Percentiles rank a stretch among this genome's conserved stretches.
These are phyloP conservation scores for Neurospora discreta DNA, from an alignment of 495 filamentous ascomycete genomes.

Conservation along the genomic window DNA sequence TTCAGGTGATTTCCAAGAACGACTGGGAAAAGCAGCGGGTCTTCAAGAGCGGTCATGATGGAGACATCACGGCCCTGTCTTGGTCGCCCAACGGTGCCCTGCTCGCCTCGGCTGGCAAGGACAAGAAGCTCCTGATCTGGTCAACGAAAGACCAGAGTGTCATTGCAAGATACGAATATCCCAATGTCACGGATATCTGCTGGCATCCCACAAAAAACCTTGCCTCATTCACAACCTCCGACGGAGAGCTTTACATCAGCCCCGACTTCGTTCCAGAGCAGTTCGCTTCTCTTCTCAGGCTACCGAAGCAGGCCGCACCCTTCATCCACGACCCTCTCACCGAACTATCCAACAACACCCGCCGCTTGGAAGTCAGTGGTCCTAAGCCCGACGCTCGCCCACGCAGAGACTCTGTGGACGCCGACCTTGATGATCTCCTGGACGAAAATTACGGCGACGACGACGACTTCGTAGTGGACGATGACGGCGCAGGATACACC, in stretches of 20 bases:
- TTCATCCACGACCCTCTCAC: conserved; percentile 71
- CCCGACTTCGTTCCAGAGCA: conserved; percentile 64
- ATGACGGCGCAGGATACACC: conserved; percentile 87
- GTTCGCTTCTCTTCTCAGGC: conserved; percentile 45
- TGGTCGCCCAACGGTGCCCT: conserved; percentile 95
- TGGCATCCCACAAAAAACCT: conserved; percentile 91
- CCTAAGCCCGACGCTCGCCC: conserved; percentile 35
- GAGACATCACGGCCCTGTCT: conserved; percentile 73
- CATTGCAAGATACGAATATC: conserved; percentile 58
- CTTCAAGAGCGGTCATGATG: conserved; percentile 69
- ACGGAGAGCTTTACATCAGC: conserved; percentile 86
- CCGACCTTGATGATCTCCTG: conserved; percentile 41
- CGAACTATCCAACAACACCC: conserved; percentile 57
- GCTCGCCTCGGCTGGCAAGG: conserved; percentile 68
- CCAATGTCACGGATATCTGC: conserved; percentile 68
- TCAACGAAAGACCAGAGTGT: conserved; percentile 77
- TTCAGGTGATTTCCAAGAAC: conserved; percentile 72
- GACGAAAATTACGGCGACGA: conserved; percentile 51
- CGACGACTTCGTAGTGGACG: conserved; percentile 84
- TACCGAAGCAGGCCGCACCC: conserved; percentile 59
- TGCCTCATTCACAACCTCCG: conserved; percentile 77
- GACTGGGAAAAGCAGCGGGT: conserved; percentile 76
- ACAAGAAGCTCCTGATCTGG: conserved; percentile 80
- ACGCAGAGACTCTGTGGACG: conserved; percentile 31
- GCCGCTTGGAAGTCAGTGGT: conserved; percentile 44